Evolutionary conservation across 2,329 filamentous ascomycete genomes (phyloP), one percentile per base, ranked within the genome.

Genomic region (Fusarium dlaminii): DNA sequence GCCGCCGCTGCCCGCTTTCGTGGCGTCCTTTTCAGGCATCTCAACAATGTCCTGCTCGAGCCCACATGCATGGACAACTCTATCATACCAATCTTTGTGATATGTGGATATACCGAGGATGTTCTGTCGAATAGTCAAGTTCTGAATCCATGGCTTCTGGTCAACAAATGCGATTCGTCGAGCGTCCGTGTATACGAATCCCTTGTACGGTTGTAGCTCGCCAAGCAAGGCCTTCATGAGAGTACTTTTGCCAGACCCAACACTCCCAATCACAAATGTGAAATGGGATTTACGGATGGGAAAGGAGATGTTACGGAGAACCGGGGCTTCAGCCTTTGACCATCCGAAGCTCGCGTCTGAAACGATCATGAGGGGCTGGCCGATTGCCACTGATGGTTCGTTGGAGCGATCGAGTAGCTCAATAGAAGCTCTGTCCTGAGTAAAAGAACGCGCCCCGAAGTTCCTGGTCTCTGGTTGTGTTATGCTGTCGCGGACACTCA

Each of bases 1-100:
- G 2, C 82, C 81, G 18, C 78, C 78, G 49, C 77, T 80, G 22
- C 81, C 82, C 42, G 82, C 78, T 29, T 79, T 74, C 18, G 45
- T 68, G 12, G 65, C 30, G 32, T 70, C 64, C 20, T 49, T 56
- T 4, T 39, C 51, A 4, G 43, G 61, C 15, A 66, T 52, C 13
- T 67, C 64, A 22, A 24, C 30, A 17, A 67, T 66, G 10, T 67
- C 64, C 43, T 56, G 58, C 22, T 70, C 65, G 5, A 70, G 27
- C 3, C 57, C 57, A 3, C 64, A 68, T 18, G 64, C 66, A 45
- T 70, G 27, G 3, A 43, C 34, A 18, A 70, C 58, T 18, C 17
- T 68, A 22, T 40, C 49, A 30, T 69, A 70, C 52, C 67, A 64
- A 17, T 62, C 15, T 27, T 56, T 59, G 29, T 58, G 40, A 32